Conservation (phyloP, 768 basidiomycete genomes). For the Psilocybe cubensis region DNA sequence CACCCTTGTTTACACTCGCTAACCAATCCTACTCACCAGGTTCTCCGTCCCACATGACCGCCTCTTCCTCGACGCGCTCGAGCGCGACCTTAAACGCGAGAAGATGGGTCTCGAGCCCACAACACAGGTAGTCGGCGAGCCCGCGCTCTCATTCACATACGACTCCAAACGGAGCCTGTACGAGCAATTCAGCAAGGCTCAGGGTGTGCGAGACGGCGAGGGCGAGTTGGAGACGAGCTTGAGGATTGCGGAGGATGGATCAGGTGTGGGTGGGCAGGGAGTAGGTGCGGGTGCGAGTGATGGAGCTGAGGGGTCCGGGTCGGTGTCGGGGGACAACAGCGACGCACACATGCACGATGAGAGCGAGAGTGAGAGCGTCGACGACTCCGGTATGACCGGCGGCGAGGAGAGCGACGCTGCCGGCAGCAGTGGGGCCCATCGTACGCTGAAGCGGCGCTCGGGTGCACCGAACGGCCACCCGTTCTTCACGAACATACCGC, state of each 20-base stretch:
- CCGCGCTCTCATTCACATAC: constrained; percentile 87
- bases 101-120: constrained; percentile 90
- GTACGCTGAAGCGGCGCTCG: constrained; percentile 9
- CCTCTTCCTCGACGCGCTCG: constrained; percentile 94
- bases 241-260: constrained; percentile 33
- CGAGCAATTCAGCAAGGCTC: constrained; percentile 76
- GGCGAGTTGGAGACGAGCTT: constrained; percentile 41
- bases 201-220: constrained; percentile 44
- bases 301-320: too few species aligned
- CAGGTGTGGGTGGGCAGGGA: constrained; percentile 7
- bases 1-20: too few species aligned
- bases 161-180: constrained; percentile 85
- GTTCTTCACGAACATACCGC: constrained; percentile 69
- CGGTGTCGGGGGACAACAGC: constrained; percentile 11
- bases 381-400: constrained; percentile 22
- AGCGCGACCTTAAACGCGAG: constrained; percentile 94
- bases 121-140: constrained; percentile 72
- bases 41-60: constrained; percentile 97
- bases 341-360: constrained; percentile 19
- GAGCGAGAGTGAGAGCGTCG: constrained; percentile 18
- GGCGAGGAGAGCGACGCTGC: constrained; percentile 15
- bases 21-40: constrained; percentile 53
- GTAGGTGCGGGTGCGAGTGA: too few species aligned
- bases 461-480: constrained; percentile 45
- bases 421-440: neutral